Conservation (phyloP, 441 rosid species). For the Gossypium davidsonii region DNA sequence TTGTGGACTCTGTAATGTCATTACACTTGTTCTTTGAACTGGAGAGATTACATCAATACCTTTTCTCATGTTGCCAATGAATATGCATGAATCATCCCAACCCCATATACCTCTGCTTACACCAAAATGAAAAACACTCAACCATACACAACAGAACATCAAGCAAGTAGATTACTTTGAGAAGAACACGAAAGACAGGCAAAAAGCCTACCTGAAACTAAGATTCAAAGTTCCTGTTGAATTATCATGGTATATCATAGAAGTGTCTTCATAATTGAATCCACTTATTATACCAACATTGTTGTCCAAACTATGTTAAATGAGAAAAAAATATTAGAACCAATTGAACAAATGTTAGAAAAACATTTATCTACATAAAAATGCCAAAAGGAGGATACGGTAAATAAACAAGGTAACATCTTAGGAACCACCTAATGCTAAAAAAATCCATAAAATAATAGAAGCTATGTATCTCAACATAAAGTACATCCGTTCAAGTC, state of each 20-base stretch:
- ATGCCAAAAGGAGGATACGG: neutral
- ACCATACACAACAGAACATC: neutral
- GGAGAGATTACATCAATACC: conserved; percentile 60
- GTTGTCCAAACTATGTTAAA: conserved; percentile 45
- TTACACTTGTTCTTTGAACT: conserved; percentile 23
- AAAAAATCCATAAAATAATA: neutral
- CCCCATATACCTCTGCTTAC: conserved; percentile 69
- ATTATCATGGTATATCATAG: conserved; percentile 50
- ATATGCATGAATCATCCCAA: conserved; percentile 73
- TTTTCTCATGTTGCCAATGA: conserved; percentile 50
- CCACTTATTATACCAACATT: conserved; percentile 47
- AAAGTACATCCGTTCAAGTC: neutral
- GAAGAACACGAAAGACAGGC: neutral
- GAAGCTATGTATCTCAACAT: neutral
- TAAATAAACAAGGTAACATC: neutral
- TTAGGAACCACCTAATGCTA: neutral
- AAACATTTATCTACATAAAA: no score
- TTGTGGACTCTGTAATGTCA: conserved; percentile 37
- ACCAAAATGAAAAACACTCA: neutral
- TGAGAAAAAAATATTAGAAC: no score
- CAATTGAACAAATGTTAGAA: no score
- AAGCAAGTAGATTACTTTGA: neutral
- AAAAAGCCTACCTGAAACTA: conserved; percentile 46
- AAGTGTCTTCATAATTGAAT: conserved; percentile 37
- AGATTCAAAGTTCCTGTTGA: conserved; percentile 64